Evolutionary conservation across 805 yeast genomes (phyloP).

Genomic region (Blastobotrys muscicola): DNA sequence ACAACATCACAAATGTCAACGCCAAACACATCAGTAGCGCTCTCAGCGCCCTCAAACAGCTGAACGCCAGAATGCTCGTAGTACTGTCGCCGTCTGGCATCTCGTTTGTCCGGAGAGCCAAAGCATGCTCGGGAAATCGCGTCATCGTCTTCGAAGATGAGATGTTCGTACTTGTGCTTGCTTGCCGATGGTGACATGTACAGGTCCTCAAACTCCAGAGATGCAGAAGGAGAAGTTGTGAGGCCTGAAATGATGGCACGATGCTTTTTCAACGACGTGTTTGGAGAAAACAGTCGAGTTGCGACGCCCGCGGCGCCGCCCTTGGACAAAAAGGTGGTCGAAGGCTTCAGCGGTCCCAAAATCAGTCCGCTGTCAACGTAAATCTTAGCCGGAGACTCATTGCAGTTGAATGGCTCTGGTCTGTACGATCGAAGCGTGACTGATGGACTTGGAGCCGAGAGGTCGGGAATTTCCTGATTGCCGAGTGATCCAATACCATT

Average conservation of each 20-base stretch:
- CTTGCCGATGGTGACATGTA: conserved; percentile 12
- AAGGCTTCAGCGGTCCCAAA: conserved; percentile 11
- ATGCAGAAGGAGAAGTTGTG: conserved; percentile 16
- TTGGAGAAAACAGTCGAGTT: conserved; percentile 14
- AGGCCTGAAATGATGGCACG: conserved; percentile 19
- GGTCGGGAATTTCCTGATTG: conserved; percentile 8
- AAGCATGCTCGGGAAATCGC: conserved; percentile 26
- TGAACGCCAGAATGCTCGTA: conserved; percentile 20
- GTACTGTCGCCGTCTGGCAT: conserved; percentile 19
- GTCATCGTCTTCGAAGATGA: conserved; percentile 23
- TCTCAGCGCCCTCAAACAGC: conserved; percentile 14
- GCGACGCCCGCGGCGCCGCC: neutral
- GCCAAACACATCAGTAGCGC: conserved; percentile 43
- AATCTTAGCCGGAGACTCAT: conserved; percentile 4
- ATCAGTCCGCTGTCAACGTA: conserved; percentile 5
- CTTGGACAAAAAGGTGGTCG: conserved; percentile 3
- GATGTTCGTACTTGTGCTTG: conserved; percentile 2
- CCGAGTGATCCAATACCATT: conserved; percentile 4
- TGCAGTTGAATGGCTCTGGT: neutral
- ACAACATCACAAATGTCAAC: conserved; percentile 46
- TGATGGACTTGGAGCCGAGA: conserved; percentile 7
- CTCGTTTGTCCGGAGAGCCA: conserved; percentile 30
- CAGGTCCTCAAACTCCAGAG: conserved; percentile 29
- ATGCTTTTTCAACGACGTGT: conserved; percentile 20
- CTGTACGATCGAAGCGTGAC: neutral